Evolutionary conservation across 208 protist genomes (phyloP), one percentile per base, ranked within the genome.

Genomic region (Trypanosoma platydactyli): DNA sequence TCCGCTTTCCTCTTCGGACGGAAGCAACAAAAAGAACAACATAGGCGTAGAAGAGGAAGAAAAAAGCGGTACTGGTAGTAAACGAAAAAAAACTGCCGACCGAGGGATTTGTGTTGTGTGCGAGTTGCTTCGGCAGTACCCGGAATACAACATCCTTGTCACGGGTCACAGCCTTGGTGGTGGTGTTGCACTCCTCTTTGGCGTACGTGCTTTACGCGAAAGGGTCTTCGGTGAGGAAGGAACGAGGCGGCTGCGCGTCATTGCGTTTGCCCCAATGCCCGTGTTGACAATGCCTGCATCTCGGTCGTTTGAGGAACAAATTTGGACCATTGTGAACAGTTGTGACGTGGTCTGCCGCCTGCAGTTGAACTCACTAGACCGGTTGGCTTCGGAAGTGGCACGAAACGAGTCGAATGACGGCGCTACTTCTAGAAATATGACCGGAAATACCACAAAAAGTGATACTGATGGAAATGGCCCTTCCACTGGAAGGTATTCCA

Each of bases 121-220:
- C 6, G 30, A 30, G 25, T 27, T 55, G 29, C 29, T 15, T 40
- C 38, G 30, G 27, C 45, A 55, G 45, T 67, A 82, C 35, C 79
- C 84, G 3, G 63, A 68, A 7, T 91, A 88, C 64, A 38, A 63
- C n/a, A 77, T 91, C 46, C 44, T 88, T 63, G 68, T 88, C 66
- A 91, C 84, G 2, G 84, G 84, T 6, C 84, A 91, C 70, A 86
- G 79, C n/a, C 79, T 91, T 15, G 84, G 84, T n/a, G 84, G 79
- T 9, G 84, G 79, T 2, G 65, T 86, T 24, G 79, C 81, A 16
- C 71, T 83, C 50, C 77, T 91, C 35, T 84, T 91, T 50, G 81
- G 76, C n/a, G 81, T 77, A 0, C 79, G 84, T 11, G 69, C 84
- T 5, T 64, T 76, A 18, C 24, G 76, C 44, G 73, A 84, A 38